Percentiles rank a stretch among this genome's conserved stretches.
These are phyloP conservation scores for Biscogniauxia mediterranea DNA, from an alignment of 2,329 filamentous ascomycete species.

Conservation along the genomic window DNA sequence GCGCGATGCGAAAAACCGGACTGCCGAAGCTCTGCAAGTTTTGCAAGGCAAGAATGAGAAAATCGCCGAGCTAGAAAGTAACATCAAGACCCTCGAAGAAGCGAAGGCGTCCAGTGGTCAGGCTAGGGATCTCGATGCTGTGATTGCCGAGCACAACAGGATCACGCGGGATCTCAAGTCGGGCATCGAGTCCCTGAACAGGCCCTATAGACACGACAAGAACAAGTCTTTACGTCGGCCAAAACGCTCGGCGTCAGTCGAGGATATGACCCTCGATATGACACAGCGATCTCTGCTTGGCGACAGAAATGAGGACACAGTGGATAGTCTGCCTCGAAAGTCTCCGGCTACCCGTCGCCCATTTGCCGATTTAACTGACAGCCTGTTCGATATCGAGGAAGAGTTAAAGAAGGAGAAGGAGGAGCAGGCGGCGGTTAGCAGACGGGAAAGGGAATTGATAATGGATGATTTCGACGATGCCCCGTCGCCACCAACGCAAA, in stretches of 20 bases:
- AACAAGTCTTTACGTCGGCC: constrained; percentile 11
- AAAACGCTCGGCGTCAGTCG: constrained; percentile 24
- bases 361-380: constrained; percentile 27
- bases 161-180: constrained; percentile 26
- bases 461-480: constrained; percentile 13
- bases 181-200: constrained; percentile 26
- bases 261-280: constrained; percentile 29
- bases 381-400: constrained; percentile 30
- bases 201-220: constrained; percentile 22
- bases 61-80: constrained; percentile 55
- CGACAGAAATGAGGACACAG: constrained; percentile 12
- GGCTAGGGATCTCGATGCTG: constrained; percentile 12
- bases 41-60: constrained; percentile 56
- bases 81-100: constrained; percentile 46
- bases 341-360: constrained; percentile 4
- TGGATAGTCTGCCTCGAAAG: constrained; percentile 2
- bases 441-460: constrained; percentile 17
- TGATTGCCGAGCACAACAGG: constrained; percentile 18
- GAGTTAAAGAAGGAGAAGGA: constrained; percentile 26
- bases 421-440: constrained; percentile 15
- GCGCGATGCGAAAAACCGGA: constrained; percentile 50
- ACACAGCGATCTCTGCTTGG: constrained; percentile 24
- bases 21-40: constrained; percentile 55
- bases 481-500: constrained; percentile 7
- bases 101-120: constrained; percentile 14